phyloP scores from a whole-genome alignment of 768 basidiomycete species.

The Dioszegia hungarica region DNA sequence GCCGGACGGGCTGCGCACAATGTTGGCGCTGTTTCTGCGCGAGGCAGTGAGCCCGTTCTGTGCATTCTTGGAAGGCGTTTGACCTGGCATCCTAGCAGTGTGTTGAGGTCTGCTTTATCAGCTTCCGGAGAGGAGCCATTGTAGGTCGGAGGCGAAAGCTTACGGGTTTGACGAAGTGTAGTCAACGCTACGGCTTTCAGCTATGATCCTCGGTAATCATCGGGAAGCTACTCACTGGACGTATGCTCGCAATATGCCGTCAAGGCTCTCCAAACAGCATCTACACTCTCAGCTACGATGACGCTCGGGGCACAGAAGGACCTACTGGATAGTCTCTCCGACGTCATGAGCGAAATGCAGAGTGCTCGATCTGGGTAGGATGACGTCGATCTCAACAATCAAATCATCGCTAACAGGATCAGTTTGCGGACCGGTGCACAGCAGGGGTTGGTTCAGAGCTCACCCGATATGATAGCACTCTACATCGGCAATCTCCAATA shows the following conservation, averaged over 20 bases:
- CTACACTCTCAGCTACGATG: slow-evolving; percentile 5
- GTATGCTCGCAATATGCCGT: slow-evolving; percentile 48
- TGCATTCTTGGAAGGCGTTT: background rate
- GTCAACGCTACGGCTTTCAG: slow-evolving; percentile 8
- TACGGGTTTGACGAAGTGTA: slow-evolving; percentile 21
- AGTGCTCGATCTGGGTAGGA: slow-evolving; percentile 31
- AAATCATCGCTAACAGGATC: slow-evolving; percentile 25
- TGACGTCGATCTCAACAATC: slow-evolving; percentile 45
- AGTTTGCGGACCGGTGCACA: slow-evolving; percentile 9
- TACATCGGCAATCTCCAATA: slow-evolving; percentile 47
- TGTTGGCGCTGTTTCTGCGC: background rate
- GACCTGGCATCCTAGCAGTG: background rate
- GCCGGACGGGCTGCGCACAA: background rate
- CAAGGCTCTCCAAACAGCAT: slow-evolving; percentile 35
- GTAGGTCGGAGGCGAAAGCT: background rate
- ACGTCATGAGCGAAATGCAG: slow-evolving; percentile 50
- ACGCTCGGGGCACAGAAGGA: background rate
- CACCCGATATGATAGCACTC: slow-evolving; percentile 51
- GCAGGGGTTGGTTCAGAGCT: background rate
- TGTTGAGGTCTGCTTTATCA: slow-evolving; percentile 1
- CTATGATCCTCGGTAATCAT: background rate
- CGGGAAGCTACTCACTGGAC: slow-evolving; percentile 39
- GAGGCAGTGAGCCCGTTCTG: background rate
- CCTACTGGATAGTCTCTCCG: slow-evolving; percentile 48
- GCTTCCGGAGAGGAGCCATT: background rate